phyloP scores from a whole-genome alignment of 352 stramenopile species.

The Globisporangium heterothallicum region DNA sequence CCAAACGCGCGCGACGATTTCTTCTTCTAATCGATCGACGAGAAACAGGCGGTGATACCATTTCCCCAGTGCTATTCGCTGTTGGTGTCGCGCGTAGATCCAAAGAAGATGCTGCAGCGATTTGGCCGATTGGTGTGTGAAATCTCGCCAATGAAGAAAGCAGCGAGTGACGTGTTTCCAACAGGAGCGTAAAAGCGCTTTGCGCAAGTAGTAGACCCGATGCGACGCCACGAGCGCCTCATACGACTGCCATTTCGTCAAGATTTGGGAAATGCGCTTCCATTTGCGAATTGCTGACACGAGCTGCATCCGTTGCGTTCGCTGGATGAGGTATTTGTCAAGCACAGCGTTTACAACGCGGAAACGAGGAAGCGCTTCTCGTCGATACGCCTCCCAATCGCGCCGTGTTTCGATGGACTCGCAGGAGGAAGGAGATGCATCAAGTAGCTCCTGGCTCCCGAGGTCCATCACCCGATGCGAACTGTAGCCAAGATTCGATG shows the following conservation, averaged over 20 bases:
- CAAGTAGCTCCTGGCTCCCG: too few species aligned
- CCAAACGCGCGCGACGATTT: neutral
- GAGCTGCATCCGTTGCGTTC: neutral
- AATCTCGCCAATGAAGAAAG: constrained; percentile 5
- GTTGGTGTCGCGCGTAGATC: neutral
- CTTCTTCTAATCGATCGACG: constrained; percentile 4
- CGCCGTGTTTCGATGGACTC: neutral
- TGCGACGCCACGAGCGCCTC: neutral
- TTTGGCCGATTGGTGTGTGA: neutral
- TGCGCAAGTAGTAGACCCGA: constrained; percentile 4
- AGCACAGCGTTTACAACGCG: neutral
- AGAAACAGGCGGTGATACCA: constrained; percentile 10
- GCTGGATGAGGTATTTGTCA: constrained; percentile 1
- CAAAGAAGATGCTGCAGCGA: neutral
- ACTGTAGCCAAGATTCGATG: too few species aligned
- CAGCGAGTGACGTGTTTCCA: constrained; percentile 1
- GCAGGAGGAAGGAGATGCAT: too few species aligned
- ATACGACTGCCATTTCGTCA: neutral
- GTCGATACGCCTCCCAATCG: neutral
- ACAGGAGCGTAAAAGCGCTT: constrained; percentile 1
- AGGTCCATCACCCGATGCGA: too few species aligned
- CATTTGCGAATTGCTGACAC: neutral
- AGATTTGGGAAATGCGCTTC: neutral
- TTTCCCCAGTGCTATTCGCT: constrained; percentile 1
- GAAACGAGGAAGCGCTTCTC: neutral